Base-by-base conservation (phyloP, 768 basidiomycete genomes). In the Lactifluus pinguis region DNA sequence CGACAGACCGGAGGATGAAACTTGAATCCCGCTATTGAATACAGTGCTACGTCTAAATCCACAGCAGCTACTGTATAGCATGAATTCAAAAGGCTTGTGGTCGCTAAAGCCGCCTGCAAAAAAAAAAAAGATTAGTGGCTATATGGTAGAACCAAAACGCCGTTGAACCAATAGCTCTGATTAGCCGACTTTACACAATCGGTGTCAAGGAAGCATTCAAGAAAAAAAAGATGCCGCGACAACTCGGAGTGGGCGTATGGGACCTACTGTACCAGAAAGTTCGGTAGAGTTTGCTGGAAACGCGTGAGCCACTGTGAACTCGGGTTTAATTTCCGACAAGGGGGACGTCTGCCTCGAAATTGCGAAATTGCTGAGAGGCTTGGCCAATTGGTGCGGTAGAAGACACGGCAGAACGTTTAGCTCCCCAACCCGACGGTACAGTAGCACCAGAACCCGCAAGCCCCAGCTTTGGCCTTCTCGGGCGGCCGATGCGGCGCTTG, bases 401-500 rank as follows among this genome's bases (percentile, higher is more conserved):
- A 45, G 19, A n/a, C 13, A 13, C 19, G 19, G 21, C 5, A 17
- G 48, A 17, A 19, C 13, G 21, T 36, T 14, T 11, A 25, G 11
- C 17, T 47, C 29, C 25, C 36, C 47, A 15, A 25, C 25, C 55
- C 36, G 15, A 52, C 21, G 51, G 21, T 19, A 19, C 34, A 25
- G 25, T 25, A 25, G 25, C 2, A 25, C 25, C 25, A 25, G 25
- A 25, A 25, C 25, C 2, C 25, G 1, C 34, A 51, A 7, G n/a
- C 36, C 34, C 17, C 55, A 39, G 13, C 9, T 10, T 47, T 25
- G 25, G 25, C 25, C 45, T 59, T 59, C 51, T 48, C 11, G 44
- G 51, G 58, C 58, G 51, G 58, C 60, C 60, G 60, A 56, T 50
- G 53, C 38, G 39, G 48, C 6, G 38, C 19, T n/a, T 21, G 17